A percentile compares a stretch with the other conserved stretches of the same genome.
Conservation (phyloP, 225 moss, liverwort and hornwort species). For the Asterella californica region DNA sequence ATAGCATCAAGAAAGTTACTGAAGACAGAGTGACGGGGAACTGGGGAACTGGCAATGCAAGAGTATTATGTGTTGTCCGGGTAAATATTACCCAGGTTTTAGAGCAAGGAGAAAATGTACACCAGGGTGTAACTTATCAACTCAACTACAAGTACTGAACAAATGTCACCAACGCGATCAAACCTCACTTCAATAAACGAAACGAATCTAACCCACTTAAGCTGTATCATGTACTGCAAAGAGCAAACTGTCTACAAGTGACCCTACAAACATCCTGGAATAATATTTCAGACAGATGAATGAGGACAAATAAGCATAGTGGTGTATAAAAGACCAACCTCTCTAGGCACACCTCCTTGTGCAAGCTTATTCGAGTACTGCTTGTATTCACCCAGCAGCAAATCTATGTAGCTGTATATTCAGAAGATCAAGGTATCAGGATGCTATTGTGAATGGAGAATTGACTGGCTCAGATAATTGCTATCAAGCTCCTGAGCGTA, state of each 20-base stretch:
- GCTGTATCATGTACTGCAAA: background rate
- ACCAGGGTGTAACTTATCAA: no score
- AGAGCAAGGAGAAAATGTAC: no score
- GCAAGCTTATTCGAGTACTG: slow-evolving; percentile 75
- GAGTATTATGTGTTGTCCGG: no score
- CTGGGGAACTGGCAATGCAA: no score
- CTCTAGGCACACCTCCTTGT: slow-evolving; percentile 60
- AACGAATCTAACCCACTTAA: background rate
- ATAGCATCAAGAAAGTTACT: no score
- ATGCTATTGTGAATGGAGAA: background rate
- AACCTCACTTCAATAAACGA: background rate
- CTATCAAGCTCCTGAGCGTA: background rate
- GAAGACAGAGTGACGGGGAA: no score
- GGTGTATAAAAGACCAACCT: slow-evolving; percentile 46
- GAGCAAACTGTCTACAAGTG: background rate
- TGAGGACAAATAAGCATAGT: background rate
- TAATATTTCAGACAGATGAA: background rate
- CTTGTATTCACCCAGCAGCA: slow-evolving; percentile 93
- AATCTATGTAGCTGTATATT: slow-evolving; percentile 81
- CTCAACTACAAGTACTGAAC: background rate
- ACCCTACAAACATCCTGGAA: background rate
- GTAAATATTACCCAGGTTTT: no score
- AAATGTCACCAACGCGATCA: background rate
- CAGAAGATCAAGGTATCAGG: slow-evolving; percentile 8
- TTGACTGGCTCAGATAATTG: background rate